Base-by-base conservation (phyloP, 2,329 filamentous ascomycete genomes). In the Ophiostoma quercus region DNA sequence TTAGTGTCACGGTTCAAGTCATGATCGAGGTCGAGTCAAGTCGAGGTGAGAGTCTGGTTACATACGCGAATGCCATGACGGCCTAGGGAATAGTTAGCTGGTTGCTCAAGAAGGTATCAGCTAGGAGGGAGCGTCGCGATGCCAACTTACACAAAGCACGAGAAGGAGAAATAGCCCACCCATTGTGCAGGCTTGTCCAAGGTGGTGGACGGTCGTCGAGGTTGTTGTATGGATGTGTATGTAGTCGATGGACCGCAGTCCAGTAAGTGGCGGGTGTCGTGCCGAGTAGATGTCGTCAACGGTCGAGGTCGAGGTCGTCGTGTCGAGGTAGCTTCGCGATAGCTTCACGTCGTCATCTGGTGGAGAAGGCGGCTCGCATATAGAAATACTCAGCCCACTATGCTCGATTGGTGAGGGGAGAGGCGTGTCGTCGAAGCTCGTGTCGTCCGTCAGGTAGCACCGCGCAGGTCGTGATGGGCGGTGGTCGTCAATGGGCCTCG, bases 51-150 rank as follows among this genome's bases (percentile, higher is more conserved):
- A 11, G 16, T 29, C 39, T 32, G 11, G 7, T 34, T 39, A 62
- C 84, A 72, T 83, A 87, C 85, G 84, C 84, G 76, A 87, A 74
- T 72, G 85, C 84, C 85, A 87, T 87, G 72, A 87, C 82, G 77
- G 83, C 80, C 84, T 85, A 71, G 34, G 43, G 2, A 39, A 32
- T n/a, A 69, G 72, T 77, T 72, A 77, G 75, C 62, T 2, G 22
- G 32, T 19, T 32, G 11, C 22, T 12, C 9, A 5, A 11, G 8
- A 32, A 9, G 1, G 19, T 6, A 65, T 19, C 16, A 16, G 39
- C 5, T 32, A 71, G 19, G 11, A 25, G 51, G 51, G 51, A 12
- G 51, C 51, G 3, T 57, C 22, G 11, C 9, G 7, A 6, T 11
- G 32, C 47, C 12, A 14, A 76, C 76, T 67, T 73, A 78, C 75